These are phyloP conservation scores for Nakazawaea sp. DNA, from an alignment of 805 yeast species.

Conservation along the genomic window DNA sequence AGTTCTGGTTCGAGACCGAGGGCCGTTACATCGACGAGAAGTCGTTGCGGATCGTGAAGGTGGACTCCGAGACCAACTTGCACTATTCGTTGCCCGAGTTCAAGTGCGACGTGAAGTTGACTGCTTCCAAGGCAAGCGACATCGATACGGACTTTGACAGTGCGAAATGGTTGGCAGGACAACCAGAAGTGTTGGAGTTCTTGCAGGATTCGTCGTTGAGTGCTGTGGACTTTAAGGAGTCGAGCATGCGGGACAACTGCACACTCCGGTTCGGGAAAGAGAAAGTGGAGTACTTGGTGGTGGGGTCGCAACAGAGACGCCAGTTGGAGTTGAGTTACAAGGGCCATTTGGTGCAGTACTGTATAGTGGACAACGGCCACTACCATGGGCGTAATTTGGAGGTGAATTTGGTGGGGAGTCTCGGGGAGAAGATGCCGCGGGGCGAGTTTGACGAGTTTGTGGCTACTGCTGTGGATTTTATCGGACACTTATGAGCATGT, in stretches of 20 bases:
- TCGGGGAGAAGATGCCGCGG: conserved; percentile 11
- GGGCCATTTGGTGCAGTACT: conserved; percentile 25
- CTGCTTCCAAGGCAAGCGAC: not conserved
- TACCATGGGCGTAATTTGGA: conserved; percentile 33
- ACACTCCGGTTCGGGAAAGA: conserved; percentile 1
- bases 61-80: conserved; percentile 1
- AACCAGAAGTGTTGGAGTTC: conserved; percentile 37
- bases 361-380: conserved; percentile 34
- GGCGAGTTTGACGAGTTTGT: conserved; percentile 3
- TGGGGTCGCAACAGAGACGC: conserved; percentile 17
- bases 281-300: conserved; percentile 7
- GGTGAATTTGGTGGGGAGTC: conserved; percentile 29
- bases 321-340: conserved; percentile 24
- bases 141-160: conserved; percentile 12
- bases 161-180: conserved; percentile 27
- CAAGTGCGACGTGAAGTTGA: conserved; percentile 8
- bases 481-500: conserved; percentile 1
- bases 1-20: conserved; percentile 22
- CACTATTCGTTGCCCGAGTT: conserved; percentile 4
- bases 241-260: conserved; percentile 3
- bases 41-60: conserved; percentile 2
- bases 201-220: conserved; percentile 16
- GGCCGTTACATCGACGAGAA: conserved; percentile 10
- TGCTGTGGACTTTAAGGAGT: conserved; percentile 4
- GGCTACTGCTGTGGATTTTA: not conserved